Conservation (phyloP, 2,329 filamentous ascomycete species). For the Botrytis fragariae region DNA sequence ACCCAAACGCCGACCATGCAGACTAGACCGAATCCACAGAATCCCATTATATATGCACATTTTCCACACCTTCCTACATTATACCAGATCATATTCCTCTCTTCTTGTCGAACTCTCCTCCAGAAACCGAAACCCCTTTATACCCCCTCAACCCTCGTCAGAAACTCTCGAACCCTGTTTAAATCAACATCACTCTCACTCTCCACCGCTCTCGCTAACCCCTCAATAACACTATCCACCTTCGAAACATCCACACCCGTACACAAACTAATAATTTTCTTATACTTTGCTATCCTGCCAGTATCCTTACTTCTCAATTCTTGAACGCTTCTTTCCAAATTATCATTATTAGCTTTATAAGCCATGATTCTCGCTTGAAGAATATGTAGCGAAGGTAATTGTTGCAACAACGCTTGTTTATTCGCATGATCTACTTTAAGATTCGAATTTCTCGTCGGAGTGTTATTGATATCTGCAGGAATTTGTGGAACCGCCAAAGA, state of each 20-base stretch:
- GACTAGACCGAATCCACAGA: not conserved
- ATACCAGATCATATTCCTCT: not conserved
- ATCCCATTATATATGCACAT: slow-evolving; percentile 3
- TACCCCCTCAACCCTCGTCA: slow-evolving; percentile 63
- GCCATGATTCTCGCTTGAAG: slow-evolving; percentile 68
- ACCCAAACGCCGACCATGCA: slow-evolving; percentile 7
- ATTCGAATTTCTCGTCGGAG: slow-evolving; percentile 40
- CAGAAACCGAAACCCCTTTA: not conserved
- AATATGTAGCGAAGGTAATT: slow-evolving; percentile 56
- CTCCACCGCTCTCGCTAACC: slow-evolving; percentile 81
- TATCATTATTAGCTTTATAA: slow-evolving; percentile 65
- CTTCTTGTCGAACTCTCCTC: not conserved
- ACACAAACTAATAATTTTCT: slow-evolving; percentile 83
- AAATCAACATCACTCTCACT: slow-evolving; percentile 81
- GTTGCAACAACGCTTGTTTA: slow-evolving; percentile 39
- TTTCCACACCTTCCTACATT: not conserved
- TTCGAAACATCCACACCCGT: slow-evolving; percentile 71
- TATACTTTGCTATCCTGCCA: slow-evolving; percentile 83
- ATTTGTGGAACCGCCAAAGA: slow-evolving; percentile 31
- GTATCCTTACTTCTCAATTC: slow-evolving; percentile 74
- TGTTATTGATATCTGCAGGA: slow-evolving; percentile 33
- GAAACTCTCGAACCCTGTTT: slow-evolving; percentile 71
- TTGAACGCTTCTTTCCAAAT: slow-evolving; percentile 64
- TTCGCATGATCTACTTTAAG: slow-evolving; percentile 44
- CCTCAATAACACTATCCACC: slow-evolving; percentile 77